phyloP scores from a whole-genome alignment of 495 filamentous ascomycete genomes.

The Podospora comata region DNA sequence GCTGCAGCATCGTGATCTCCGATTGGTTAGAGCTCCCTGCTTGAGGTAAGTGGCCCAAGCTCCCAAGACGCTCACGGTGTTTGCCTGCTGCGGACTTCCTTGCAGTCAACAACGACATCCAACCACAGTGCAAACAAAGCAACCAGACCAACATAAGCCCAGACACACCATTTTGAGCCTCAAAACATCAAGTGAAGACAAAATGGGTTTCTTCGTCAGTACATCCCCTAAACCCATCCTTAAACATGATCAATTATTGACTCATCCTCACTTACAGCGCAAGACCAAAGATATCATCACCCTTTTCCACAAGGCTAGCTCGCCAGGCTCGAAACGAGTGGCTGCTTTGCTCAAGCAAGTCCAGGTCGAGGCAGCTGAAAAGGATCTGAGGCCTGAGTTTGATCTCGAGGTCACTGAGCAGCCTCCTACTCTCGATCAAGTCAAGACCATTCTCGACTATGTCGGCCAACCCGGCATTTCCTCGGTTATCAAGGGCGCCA shows the following conservation, averaged over 20 bases:
- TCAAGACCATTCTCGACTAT: slow-evolving; percentile 85
- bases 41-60: neutral
- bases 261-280: neutral
- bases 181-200: neutral
- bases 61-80: neutral
- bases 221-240: neutral
- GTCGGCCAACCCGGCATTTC: slow-evolving; percentile 53
- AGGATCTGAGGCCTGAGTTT: slow-evolving; percentile 63
- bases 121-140: neutral
- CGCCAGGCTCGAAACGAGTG: slow-evolving; percentile 61
- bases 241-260: neutral
- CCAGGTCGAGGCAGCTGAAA: slow-evolving; percentile 55
- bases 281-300: slow-evolving; percentile 91
- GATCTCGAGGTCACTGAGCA: slow-evolving; percentile 82
- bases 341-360: slow-evolving; percentile 72
- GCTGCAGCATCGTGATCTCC: neutral
- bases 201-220: neutral
- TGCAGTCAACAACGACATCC: neutral
- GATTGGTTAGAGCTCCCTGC: neutral
- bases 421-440: slow-evolving; percentile 76
- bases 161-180: neutral
- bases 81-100: neutral
- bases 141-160: slow-evolving; percentile 1
- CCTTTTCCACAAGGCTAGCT: slow-evolving; percentile 82
- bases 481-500: slow-evolving; percentile 68